Evolutionary conservation across 176 grass and related monocot genomes (phyloP), one percentile per base, ranked within the genome.

Genomic region (Secale cereale): DNA sequence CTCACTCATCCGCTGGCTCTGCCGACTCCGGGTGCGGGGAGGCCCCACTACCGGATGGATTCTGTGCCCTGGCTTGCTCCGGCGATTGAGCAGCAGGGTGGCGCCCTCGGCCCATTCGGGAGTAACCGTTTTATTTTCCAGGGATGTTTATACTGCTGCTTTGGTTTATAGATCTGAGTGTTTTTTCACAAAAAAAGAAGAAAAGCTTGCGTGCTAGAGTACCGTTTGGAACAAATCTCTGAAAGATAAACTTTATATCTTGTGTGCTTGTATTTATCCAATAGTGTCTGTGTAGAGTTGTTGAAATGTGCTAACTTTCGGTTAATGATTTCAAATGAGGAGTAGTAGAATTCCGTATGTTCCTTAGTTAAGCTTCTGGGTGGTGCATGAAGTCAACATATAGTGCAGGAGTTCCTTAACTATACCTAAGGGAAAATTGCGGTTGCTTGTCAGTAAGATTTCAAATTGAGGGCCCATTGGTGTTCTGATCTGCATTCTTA

Each of bases 201-300:
- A 0, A 48, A 65, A 76, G 10, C n/a, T 74, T 54, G 17, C 57
- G 31, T 84, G 40, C 25, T 76, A 87, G 45, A 76, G 41, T 20
- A 20, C 56, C 16, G n/a, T 83, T 64, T 73, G 39, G 46, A 60
- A 84, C 23, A 35, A 79, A 72, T 64, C n/a, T 74, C 15, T 65
- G 41, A 57, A 78, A 64, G 26, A 70, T 35, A 30, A 32, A 19
- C 4, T 1, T 19, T 35, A 17, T 36, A 23, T 63, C 65, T 78
- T 39, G 16, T 83, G 60, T 28, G 78, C 15, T 17, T 79, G 77
- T 79, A 25, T 30, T 63, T 80, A 17, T 46, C 26, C 60, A 80
- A 45, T 61, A 65, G 60, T n/a, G 9, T 45, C 27, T 28, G 77
- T 4, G 16, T 1, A 29, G 25, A 65, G 37, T 32, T 48, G 40